These are phyloP conservation scores for Chaetomiaceae sp. DNA, from an alignment of 2,329 filamentous ascomycete genomes.

Conservation along the genomic window DNA sequence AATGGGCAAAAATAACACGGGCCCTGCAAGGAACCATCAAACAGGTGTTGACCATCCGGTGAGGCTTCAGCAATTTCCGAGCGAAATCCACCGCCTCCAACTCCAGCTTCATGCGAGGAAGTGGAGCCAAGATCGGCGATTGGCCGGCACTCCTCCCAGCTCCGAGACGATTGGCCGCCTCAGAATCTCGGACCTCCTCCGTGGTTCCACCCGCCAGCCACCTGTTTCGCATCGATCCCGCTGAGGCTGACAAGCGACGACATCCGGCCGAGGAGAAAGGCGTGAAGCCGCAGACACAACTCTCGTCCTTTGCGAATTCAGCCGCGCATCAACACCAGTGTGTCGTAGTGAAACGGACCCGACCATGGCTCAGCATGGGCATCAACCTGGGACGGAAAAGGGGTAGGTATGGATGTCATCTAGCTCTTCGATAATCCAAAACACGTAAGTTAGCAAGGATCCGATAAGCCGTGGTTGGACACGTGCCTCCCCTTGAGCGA, in stretches of 20 bases:
- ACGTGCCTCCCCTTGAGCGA: no score
- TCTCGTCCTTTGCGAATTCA: not conserved
- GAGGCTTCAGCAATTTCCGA: not conserved
- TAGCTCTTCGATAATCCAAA: not conserved
- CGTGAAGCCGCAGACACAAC: no score
- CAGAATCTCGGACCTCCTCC: constrained; percentile 7
- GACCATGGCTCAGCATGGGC: no score
- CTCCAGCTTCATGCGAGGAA: not conserved
- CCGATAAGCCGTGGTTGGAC: not conserved
- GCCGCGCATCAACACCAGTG: not conserved
- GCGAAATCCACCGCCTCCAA: not conserved
- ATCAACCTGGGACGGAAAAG: not conserved
- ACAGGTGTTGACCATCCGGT: not conserved
- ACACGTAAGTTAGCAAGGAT: no score
- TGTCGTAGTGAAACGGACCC: no score
- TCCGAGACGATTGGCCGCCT: constrained; percentile 21
- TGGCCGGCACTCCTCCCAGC: constrained; percentile 7
- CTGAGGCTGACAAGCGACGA: constrained; percentile 4
- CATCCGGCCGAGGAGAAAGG: not conserved
- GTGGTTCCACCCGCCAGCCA: constrained; percentile 9
- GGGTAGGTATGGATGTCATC: not conserved
- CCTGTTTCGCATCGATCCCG: not conserved
- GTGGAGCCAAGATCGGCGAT: constrained; percentile 9
- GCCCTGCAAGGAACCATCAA: not conserved
- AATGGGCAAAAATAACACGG: not conserved